Percentiles rank a stretch among this genome's conserved stretches.
These are phyloP conservation scores for Trifolium subterraneum DNA, from an alignment of 306 rosid genomes.

Conservation along the genomic window DNA sequence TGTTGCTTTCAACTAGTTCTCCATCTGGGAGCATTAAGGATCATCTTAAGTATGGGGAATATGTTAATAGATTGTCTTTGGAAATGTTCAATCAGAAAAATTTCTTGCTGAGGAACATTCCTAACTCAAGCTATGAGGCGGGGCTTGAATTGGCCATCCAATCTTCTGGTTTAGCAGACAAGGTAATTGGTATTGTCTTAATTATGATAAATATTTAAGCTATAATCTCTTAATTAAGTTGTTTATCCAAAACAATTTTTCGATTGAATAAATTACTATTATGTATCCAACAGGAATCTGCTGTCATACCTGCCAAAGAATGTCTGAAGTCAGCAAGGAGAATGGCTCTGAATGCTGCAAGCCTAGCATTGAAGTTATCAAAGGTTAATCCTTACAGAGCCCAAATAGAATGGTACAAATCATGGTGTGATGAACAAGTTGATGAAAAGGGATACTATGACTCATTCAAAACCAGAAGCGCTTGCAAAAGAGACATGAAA, in stretches of 20 bases:
- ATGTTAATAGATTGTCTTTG: slow-evolving; percentile 50
- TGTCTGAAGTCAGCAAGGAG: slow-evolving; percentile 70
- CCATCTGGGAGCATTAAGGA: slow-evolving; percentile 64
- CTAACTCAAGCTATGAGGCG: slow-evolving; percentile 77
- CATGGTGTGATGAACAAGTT: slow-evolving; percentile 57
- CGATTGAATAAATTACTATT: slow-evolving; percentile 24
- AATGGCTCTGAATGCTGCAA: slow-evolving; percentile 61
- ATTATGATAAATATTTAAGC: background rate
- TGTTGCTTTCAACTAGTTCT: slow-evolving; percentile 56
- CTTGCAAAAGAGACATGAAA: slow-evolving; percentile 51
- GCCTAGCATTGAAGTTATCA: slow-evolving; percentile 63
- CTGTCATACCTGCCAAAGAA: slow-evolving; percentile 53
- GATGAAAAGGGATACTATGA: slow-evolving; percentile 79
- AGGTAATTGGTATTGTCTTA: slow-evolving; percentile 43
- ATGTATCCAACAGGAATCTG: slow-evolving; percentile 58
- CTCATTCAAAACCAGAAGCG: slow-evolving; percentile 63
- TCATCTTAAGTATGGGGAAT: slow-evolving; percentile 82
- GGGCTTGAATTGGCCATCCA: slow-evolving; percentile 77
- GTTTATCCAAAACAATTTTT: background rate
- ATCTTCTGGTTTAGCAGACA: slow-evolving; percentile 62
- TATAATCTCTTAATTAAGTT: background rate
- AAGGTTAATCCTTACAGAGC: slow-evolving; percentile 71
- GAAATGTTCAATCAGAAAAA: slow-evolving; percentile 50
- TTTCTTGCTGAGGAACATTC: slow-evolving; percentile 44
- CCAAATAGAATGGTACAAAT: slow-evolving; percentile 83